A percentile compares a stretch with the other conserved stretches of the same genome.
These are phyloP conservation scores for Panellus pusillus DNA, from an alignment of 768 basidiomycete species.

Conservation along the genomic window DNA sequence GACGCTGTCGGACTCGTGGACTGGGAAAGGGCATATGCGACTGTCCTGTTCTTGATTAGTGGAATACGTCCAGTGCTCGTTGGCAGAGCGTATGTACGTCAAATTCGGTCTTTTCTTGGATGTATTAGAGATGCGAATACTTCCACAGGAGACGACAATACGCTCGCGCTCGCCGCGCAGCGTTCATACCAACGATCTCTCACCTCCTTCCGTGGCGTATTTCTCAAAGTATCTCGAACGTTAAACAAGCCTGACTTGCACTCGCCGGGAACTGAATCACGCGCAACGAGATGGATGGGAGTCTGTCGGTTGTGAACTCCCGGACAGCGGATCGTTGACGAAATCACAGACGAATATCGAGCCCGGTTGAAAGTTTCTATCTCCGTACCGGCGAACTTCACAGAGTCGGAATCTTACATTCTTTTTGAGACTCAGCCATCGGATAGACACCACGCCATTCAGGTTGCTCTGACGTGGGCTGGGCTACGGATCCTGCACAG, in stretches of 20 bases:
- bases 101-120: no score
- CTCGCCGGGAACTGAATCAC: constrained; percentile 13
- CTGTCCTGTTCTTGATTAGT: constrained; percentile 9
- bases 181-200: constrained; percentile 17
- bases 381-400: background rate
- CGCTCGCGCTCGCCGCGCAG: constrained; percentile 12
- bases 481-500: constrained; percentile 4
- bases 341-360: constrained; percentile 12
- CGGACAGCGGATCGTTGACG: constrained; percentile 13
- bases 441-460: constrained; percentile 15
- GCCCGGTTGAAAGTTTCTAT: constrained; percentile 9
- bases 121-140: background rate
- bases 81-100: constrained; percentile 14
- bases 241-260: constrained; percentile 11
- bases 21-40: constrained; percentile 15
- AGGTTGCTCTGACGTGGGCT: constrained; percentile 12
- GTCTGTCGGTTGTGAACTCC: constrained; percentile 10
- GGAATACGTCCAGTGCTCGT: constrained; percentile 17
- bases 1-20: constrained; percentile 9
- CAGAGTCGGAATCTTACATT: constrained; percentile 10
- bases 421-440: constrained; percentile 13
- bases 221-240: constrained; percentile 18
- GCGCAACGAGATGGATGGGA: constrained; percentile 15
- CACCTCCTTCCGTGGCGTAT: constrained; percentile 18
- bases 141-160: constrained; percentile 12